These are phyloP conservation scores for Lycium barbarum DNA, from an alignment of 257 asterid genomes.

Conservation along the genomic window DNA sequence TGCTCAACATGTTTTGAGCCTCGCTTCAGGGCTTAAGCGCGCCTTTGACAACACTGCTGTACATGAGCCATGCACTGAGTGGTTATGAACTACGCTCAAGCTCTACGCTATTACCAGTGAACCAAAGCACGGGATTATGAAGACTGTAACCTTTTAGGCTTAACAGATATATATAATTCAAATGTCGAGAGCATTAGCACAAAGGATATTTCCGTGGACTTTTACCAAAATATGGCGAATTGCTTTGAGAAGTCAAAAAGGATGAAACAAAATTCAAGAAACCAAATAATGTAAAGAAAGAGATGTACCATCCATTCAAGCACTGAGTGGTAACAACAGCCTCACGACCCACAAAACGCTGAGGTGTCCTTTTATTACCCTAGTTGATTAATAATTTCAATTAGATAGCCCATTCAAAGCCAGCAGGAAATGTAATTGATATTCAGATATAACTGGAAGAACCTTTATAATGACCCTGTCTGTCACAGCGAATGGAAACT, in stretches of 20 bases:
- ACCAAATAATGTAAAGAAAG: background rate
- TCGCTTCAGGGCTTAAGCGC: too few species aligned
- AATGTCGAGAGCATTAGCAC: background rate
- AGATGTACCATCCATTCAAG: slow-evolving; percentile 87
- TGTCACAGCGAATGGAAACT: slow-evolving; percentile 83
- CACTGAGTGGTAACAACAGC: slow-evolving; percentile 93
- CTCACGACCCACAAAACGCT: slow-evolving; percentile 91
- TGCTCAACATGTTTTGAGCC: too few species aligned
- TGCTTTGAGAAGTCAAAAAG: background rate
- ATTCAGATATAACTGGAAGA: slow-evolving; percentile 31
- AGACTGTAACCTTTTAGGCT: background rate
- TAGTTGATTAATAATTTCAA: slow-evolving; percentile 45
- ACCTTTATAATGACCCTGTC: slow-evolving; percentile 95
- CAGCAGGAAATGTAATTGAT: slow-evolving; percentile 36
- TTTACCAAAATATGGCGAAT: background rate
- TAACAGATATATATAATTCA: background rate
- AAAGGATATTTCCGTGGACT: background rate
- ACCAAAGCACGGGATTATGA: background rate
- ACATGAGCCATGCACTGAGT: too few species aligned
- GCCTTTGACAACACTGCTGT: too few species aligned
- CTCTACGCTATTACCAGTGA: background rate
- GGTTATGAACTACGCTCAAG: background rate
- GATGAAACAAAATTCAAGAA: slow-evolving; percentile 3
- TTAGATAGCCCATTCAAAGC: slow-evolving; percentile 41
- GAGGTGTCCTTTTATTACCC: slow-evolving; percentile 99